Base-by-base conservation (phyloP, 352 stramenopile genomes). In the Globisporangium okanoganense region DNA sequence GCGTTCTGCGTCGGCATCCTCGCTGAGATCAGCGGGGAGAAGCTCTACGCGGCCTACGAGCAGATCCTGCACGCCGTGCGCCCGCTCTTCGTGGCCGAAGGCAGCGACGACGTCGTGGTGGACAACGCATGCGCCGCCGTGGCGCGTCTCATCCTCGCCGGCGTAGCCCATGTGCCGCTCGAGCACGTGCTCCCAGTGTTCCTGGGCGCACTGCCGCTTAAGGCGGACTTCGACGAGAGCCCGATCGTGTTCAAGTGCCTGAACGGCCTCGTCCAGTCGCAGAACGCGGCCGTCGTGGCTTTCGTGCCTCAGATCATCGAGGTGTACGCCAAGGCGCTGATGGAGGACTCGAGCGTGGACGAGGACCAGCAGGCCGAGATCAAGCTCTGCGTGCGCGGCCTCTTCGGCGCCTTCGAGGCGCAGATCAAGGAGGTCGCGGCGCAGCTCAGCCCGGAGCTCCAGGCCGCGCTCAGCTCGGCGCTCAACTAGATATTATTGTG, bases 201-300 rank as follows among this genome's bases (percentile, higher is more conserved):
- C 44, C 78, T 99, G 20, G 79, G 84, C 52, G 80, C 82, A 35
- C 72, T 99, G 48, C 97, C 97, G 24, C 78, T 99, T 52, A 98
- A 98, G 79, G 94, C 82, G 52, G 97, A 99, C 78, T 96, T 97
- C 71, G 94, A 95, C 58, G 97, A 99, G 78, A 98, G 96, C 67
- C 78, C 94, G 62, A 93, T 96, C 14, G 94, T 98, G 12, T 99
- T 98, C 80, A 85, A 78, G 52, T 98, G 91, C 73, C 71, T 99
- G 16, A 90, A 97, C 51, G 90, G 91, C n/a, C 78, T 99, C 41
- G 75, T 98, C 44, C 77, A 92, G 72, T 87, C 82, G 71, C 93
- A 97, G 61, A 92, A 98, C 69, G 65, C 92, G 13, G 86, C 69
- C 16, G 75, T 82, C 13, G 74, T 92, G 48, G 81, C 73, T 56